Evolutionary conservation across 2,329 filamentous ascomycete genomes (phyloP).

Genomic region (Chaetomium sp.): DNA sequence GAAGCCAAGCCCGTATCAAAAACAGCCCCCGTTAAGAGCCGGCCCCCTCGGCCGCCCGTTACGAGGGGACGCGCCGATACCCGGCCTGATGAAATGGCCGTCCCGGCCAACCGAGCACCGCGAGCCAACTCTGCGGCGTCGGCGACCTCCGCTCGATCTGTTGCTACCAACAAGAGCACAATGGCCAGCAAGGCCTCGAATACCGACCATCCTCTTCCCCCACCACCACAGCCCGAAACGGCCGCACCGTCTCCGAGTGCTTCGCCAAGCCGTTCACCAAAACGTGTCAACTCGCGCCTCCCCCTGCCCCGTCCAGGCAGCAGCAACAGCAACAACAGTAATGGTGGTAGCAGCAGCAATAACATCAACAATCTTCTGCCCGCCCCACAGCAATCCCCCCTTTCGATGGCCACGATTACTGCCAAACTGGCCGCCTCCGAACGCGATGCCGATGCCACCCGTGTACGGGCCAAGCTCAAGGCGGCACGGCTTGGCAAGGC

Average conservation of each 20-base stretch:
- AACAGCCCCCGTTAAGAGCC: constrained; percentile 4
- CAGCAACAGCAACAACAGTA: no score
- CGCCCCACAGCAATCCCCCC: constrained; percentile 45
- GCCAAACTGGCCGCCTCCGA: constrained; percentile 60
- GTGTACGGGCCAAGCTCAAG: constrained; percentile 56
- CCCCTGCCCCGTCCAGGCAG: constrained; percentile 29
- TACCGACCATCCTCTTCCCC: not conserved
- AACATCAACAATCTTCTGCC: constrained; percentile 27
- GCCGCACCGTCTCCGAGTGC: constrained; percentile 1
- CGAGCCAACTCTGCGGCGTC: constrained; percentile 2
- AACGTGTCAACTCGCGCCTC: constrained; percentile 28
- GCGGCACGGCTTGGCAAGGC: constrained; percentile 39
- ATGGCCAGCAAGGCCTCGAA: not conserved
- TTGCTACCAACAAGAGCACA: not conserved
- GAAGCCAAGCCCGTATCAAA: not conserved
- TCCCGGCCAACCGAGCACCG: not conserved
- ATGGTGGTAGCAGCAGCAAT: no score
- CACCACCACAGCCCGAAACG: not conserved
- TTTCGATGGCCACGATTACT: constrained; percentile 56
- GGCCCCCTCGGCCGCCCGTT: constrained; percentile 1
- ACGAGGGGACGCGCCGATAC: constrained; percentile 8
- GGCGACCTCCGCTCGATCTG: constrained; percentile 1
- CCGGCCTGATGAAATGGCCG: constrained; percentile 3
- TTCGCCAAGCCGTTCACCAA: constrained; percentile 21
- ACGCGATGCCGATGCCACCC: constrained; percentile 56